Base-by-base conservation (phyloP, 2,329 filamentous ascomycete species). In the Hymenotorrendiella dingleyae region DNA sequence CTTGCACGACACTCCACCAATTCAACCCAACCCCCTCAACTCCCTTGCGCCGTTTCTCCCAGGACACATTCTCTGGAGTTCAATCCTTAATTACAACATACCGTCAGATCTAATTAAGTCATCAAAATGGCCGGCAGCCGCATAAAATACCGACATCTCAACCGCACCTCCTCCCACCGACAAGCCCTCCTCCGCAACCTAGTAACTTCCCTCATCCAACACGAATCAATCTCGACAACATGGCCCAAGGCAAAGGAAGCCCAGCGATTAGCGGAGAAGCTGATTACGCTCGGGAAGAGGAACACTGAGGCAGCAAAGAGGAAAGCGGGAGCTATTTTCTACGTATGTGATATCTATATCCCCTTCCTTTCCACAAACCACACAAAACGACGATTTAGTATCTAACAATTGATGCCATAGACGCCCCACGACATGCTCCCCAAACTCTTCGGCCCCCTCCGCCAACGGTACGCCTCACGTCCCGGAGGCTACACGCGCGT, bases 161-260 rank as follows among this genome's bases (percentile, higher is more conserved):
- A 82, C 67, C 89, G 93, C 56, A 76, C 80, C 54, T 95, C 89
- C 39, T 73, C 91, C 42, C 93, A 96, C 64, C 80, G 93, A 63
- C 80, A 91, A 70, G 91, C 93, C 40, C 80, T 98, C 56, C 82
- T 98, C 54, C 88, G 93, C 61, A 96, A 97, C 68, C 75, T 98
- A 48, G 90, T 97, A 64, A 95, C 91, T 54, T 93, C 91, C 42
- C 84, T 98, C 54, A 85, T 98, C 69, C 77, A 86, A 66, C 81
- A 94, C 67, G 93, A 98, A 71, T 82, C 87, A 50, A 94, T 98
- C 69, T 82, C 84, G 52, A 98, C 93, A 38, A 95, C 93, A 68
- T 96, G 86, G 76, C 82, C 84, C 64, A 97, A 97, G 70, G 93
- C 93, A 36, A 98, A 97, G 69, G 93, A 98, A 71, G 86, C 93